These are phyloP conservation scores for Metarhizium anisopliae DNA, from an alignment of 2,329 filamentous ascomycete genomes.

Conservation along the genomic window DNA sequence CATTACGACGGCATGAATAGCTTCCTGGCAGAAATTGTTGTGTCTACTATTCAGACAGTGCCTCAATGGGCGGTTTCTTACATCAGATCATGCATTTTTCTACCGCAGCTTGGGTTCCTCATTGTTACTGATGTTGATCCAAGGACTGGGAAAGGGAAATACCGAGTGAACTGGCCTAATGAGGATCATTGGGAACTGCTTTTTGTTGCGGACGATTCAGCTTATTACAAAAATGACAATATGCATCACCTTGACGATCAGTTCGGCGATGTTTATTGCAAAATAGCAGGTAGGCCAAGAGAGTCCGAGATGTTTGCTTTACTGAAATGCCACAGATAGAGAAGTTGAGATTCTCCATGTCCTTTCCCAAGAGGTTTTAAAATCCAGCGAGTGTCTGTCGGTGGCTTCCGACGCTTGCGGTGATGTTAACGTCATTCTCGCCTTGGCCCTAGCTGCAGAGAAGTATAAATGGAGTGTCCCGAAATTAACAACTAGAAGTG, in stretches of 20 bases:
- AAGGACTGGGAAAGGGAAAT: slow-evolving; percentile 48
- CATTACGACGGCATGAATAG: slow-evolving; percentile 69
- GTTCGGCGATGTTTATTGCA: slow-evolving; percentile 76
- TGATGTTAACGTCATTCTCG: slow-evolving; percentile 77
- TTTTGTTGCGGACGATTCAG: slow-evolving; percentile 61
- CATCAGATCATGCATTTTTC: slow-evolving; percentile 72
- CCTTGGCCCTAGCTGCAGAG: slow-evolving; percentile 67
- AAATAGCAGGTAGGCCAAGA: slow-evolving; percentile 62
- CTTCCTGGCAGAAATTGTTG: slow-evolving; percentile 60
- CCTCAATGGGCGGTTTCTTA: slow-evolving; percentile 47
- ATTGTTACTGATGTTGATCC: slow-evolving; percentile 54
- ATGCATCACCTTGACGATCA: slow-evolving; percentile 75
- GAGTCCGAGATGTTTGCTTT: background rate
- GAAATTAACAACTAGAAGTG: slow-evolving; percentile 57
- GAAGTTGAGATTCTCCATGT: slow-evolving; percentile 84
- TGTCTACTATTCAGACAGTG: slow-evolving; percentile 52
- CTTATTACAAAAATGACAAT: slow-evolving; percentile 78
- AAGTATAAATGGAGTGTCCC: slow-evolving; percentile 66
- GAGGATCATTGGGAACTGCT: slow-evolving; percentile 65
- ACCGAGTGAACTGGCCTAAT: slow-evolving; percentile 48
- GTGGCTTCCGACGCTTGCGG: slow-evolving; percentile 72
- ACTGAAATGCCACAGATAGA: slow-evolving; percentile 46
- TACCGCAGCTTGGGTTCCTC: slow-evolving; percentile 86
- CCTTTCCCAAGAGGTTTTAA: slow-evolving; percentile 61
- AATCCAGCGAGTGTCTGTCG: slow-evolving; percentile 57